These are phyloP conservation scores for Mariannaea sp. DNA, from an alignment of 2,329 filamentous ascomycete species.

Conservation along the genomic window DNA sequence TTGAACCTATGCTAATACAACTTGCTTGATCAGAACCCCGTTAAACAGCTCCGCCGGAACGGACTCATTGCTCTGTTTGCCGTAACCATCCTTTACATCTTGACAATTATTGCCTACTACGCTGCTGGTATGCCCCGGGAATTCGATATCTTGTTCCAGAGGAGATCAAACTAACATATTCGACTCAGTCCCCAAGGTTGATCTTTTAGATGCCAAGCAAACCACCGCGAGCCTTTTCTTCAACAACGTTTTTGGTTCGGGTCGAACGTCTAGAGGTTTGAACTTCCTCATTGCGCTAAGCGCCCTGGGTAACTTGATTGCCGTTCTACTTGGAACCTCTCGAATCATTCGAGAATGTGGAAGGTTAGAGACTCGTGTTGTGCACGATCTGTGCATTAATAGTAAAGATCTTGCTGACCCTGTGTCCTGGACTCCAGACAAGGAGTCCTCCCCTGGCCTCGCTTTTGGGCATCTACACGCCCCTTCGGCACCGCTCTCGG, in stretches of 20 bases:
- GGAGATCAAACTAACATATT: neutral
- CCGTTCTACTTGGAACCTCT: constrained; percentile 58
- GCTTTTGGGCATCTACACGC: constrained; percentile 64
- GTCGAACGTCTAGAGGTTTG: constrained; percentile 54
- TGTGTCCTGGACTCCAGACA: too few species aligned
- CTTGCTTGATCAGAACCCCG: constrained; percentile 56
- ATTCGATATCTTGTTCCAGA: neutral
- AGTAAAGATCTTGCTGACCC: neutral
- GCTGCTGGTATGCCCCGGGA: constrained; percentile 47
- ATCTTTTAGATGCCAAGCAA: constrained; percentile 56
- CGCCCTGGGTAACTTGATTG: constrained; percentile 62
- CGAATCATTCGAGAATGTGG: constrained; percentile 64
- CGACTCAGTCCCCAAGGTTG: constrained; percentile 51
- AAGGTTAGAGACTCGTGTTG: constrained; percentile 38
- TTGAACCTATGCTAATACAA: neutral
- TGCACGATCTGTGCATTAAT: neutral
- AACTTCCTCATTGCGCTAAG: constrained; percentile 63
- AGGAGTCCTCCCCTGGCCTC: constrained; percentile 62
- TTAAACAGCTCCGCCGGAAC: constrained; percentile 56
- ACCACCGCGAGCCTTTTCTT: constrained; percentile 64
- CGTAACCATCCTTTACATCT: constrained; percentile 59
- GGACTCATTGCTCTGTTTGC: constrained; percentile 55
- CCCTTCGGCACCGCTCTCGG: constrained; percentile 67
- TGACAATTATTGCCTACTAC: constrained; percentile 65
- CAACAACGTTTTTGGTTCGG: constrained; percentile 59